Conservation (phyloP, 1,284 basidiomycete genomes). For the Irpex sp. region DNA sequence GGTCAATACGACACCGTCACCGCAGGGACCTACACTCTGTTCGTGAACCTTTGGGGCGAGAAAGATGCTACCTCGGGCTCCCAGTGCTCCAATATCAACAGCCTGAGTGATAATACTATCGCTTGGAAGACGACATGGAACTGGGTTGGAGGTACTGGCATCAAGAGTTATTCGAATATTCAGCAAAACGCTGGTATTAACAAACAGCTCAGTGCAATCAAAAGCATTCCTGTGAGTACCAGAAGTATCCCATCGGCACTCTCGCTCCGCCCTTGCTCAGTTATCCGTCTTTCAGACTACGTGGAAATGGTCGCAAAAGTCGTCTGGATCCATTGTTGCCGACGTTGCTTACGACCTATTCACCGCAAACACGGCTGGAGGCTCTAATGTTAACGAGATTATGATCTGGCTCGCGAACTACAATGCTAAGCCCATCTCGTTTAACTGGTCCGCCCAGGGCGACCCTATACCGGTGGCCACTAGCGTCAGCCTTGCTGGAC, state of each 20-base stretch:
- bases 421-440: constrained; percentile 58
- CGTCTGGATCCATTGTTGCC: constrained; percentile 34
- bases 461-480: constrained; percentile 42
- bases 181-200: constrained; percentile 48
- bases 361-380: constrained; percentile 48
- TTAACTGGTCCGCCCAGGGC: constrained; percentile 41
- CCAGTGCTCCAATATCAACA: constrained; percentile 52
- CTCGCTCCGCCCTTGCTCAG: neutral
- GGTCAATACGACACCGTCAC: constrained; percentile 49
- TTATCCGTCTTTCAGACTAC: constrained; percentile 27
- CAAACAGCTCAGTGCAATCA: constrained; percentile 49
- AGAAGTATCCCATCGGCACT: constrained; percentile 5
- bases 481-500: constrained; percentile 43
- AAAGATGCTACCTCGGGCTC: constrained; percentile 43
- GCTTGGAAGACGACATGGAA: constrained; percentile 53
- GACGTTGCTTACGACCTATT: constrained; percentile 64
- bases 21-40: constrained; percentile 43
- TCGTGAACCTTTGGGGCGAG: constrained; percentile 52
- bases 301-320: constrained; percentile 41
- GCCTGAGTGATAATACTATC: constrained; percentile 40
- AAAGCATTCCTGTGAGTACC: constrained; percentile 47
- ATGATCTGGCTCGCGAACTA: constrained; percentile 67
- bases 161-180: constrained; percentile 64
- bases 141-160: constrained; percentile 48
- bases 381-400: constrained; percentile 53